Percentiles rank a stretch among this genome's conserved stretches.
Conservation (phyloP, 208 protist genomes). For the Vickermania ingenoplastis region DNA sequence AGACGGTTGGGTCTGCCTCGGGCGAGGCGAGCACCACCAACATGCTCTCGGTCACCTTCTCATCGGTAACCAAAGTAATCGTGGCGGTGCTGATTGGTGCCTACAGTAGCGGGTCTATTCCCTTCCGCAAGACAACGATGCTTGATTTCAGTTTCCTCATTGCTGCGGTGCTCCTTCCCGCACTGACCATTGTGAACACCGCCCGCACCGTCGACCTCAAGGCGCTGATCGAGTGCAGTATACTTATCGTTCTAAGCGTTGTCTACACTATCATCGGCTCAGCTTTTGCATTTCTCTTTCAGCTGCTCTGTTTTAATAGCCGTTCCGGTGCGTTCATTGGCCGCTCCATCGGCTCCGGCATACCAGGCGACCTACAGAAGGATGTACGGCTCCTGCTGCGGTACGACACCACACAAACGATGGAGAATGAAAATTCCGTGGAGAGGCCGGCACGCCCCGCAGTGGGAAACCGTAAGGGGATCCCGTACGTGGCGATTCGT, state of each 20-base stretch:
- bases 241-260: background rate
- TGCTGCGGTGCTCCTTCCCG: constrained; percentile 25
- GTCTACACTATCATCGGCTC: background rate
- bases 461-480: constrained; percentile 5
- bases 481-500: constrained; percentile 45
- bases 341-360: constrained; percentile 1
- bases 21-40: too few relatives aligned
- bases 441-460: background rate
- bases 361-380: constrained; percentile 8
- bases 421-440: constrained; percentile 1
- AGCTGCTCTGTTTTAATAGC: background rate
- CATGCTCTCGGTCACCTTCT: constrained; percentile 23
- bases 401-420: constrained; percentile 3
- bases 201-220: background rate
- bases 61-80: constrained; percentile 23
- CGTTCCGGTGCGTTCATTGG: background rate
- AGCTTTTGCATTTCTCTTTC: background rate
- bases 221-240: background rate
- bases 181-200: constrained; percentile 25
- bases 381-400: constrained; percentile 7
- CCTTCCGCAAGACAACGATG: constrained; percentile 11
- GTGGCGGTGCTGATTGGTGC: constrained; percentile 27
- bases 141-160: constrained; percentile 29
- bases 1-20: too few relatives aligned
- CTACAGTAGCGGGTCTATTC: constrained; percentile 18